These are phyloP conservation scores for Dorcoceras hygrometricum DNA, from an alignment of 257 asterid genomes.

Conservation along the genomic window DNA sequence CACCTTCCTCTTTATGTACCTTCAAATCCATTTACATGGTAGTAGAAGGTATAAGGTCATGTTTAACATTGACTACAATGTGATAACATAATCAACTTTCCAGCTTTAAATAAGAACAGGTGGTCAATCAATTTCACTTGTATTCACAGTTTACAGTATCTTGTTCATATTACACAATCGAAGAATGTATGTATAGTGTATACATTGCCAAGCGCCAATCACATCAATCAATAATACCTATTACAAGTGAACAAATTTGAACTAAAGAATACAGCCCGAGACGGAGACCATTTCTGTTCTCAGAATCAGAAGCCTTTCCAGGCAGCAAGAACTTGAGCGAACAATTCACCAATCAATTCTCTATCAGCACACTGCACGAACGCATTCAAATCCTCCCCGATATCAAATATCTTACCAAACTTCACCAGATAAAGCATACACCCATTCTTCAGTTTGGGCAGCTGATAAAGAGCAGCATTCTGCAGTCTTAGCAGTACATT, in stretches of 20 bases:
- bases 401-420: constrained; percentile 80
- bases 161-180: too few relatives aligned
- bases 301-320: constrained; percentile 81
- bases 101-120: background rate
- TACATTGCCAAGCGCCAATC: background rate
- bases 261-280: background rate
- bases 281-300: too few relatives aligned
- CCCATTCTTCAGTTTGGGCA: constrained; percentile 63
- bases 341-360: constrained; percentile 58
- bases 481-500: constrained; percentile 85
- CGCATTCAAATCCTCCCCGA: constrained; percentile 57
- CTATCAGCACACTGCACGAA: constrained; percentile 73
- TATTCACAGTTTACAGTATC: too few relatives aligned
- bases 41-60: background rate
- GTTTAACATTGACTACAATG: background rate
- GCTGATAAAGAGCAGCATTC: constrained; percentile 70
- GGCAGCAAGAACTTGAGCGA: constrained; percentile 69
- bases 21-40: background rate
- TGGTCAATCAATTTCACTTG: background rate
- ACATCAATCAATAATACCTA: background rate
- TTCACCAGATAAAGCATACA: constrained; percentile 78
- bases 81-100: background rate
- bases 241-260: too few relatives aligned
- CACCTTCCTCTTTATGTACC: too few relatives aligned
- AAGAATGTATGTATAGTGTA: background rate